Evolutionary conservation across 352 stramenopile genomes (phyloP).

Genomic region (Phytophthora niederhauseri): DNA sequence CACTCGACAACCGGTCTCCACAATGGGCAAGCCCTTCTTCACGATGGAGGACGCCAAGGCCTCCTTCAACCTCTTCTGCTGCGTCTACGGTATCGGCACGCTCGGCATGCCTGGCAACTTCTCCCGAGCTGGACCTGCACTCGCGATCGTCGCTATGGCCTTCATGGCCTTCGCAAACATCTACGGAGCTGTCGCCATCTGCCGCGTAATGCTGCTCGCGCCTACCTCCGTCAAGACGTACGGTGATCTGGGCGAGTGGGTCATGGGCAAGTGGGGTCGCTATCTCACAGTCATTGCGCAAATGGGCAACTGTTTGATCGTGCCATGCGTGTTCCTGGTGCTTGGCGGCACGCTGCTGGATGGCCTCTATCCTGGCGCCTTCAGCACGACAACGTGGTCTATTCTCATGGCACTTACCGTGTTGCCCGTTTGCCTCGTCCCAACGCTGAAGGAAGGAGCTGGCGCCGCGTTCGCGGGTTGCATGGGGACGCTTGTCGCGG

Average conservation of each 20-base stretch:
- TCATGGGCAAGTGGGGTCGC: slow-evolving; percentile 25
- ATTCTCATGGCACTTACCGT: slow-evolving; percentile 42
- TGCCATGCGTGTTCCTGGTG: slow-evolving; percentile 34
- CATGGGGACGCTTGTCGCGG: slow-evolving; percentile 41
- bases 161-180: slow-evolving; percentile 31
- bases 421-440: slow-evolving; percentile 26
- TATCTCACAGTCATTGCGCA: slow-evolving; percentile 28
- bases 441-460: slow-evolving; percentile 40
- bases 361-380: slow-evolving; percentile 43
- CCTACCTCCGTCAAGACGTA: slow-evolving; percentile 24
- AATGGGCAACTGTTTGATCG: slow-evolving; percentile 29
- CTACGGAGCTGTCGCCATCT: slow-evolving; percentile 23
- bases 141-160: slow-evolving; percentile 26
- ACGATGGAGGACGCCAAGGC: slow-evolving; percentile 27
- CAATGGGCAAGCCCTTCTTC: slow-evolving; percentile 27
- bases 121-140: slow-evolving; percentile 16
- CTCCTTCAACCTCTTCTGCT: slow-evolving; percentile 14
- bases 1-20: background rate
- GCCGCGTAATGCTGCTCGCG: slow-evolving; percentile 26
- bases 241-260: slow-evolving; percentile 22
- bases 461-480: slow-evolving; percentile 36
- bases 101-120: slow-evolving; percentile 19
- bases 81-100: slow-evolving; percentile 14
- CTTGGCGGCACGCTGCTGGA: slow-evolving; percentile 47
- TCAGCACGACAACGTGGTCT: slow-evolving; percentile 38